Evolutionary conservation across 129 eudicot species (phyloP), one percentile per base, ranked within the genome.

Genomic region (Flaveria bidentis): DNA sequence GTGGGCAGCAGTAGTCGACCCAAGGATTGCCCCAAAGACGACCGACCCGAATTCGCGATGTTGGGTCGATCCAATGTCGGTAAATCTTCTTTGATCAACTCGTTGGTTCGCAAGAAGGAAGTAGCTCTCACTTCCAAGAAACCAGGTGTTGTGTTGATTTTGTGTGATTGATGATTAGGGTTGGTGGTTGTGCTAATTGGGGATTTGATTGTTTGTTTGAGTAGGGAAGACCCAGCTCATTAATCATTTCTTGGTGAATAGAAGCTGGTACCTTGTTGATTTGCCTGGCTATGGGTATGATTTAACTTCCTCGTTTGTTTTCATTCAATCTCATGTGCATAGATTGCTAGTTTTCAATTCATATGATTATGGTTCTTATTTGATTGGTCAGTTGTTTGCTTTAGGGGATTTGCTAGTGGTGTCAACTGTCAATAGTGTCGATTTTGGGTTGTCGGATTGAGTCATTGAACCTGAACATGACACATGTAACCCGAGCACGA

Each of bases 61-160:
- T 26, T 94, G 73, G 98, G 98, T 9, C 83, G 98, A 22, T 94
- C 98, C 53, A 94, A 94, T 81, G 98, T 94, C 20, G 98, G 98
- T 28, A 94, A 91, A 76, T 91, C 97, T 55, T 90, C 97, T 1
- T 87, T 94, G 39, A 91, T 94, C 33, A 94, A 94, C 72, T 74
- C 89, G 6, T 72, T 94, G 26, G 93, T 87, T 49, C 83, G 93
- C 12, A 93, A 87, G 78, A 94, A 94, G 73, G 96, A 94, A 78
- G 89, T 94, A 20, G 98, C 98, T 15, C 91, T 91, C 5, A 94
- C 98, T 56, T 94, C 98, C 1, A 91, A 94, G 58, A 91, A 91
- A 73, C 98, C 97, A 88, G 98, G 98, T 93, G 51, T 78, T 18
- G 12, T 7, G 57, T 20, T 12, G 4, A 1, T 53, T 39, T 6